A percentile compares a stretch with the other conserved stretches of the same genome.
These are phyloP conservation scores for Leptographium galeiforme DNA, from an alignment of 2,329 filamentous ascomycete genomes.

Conservation along the genomic window DNA sequence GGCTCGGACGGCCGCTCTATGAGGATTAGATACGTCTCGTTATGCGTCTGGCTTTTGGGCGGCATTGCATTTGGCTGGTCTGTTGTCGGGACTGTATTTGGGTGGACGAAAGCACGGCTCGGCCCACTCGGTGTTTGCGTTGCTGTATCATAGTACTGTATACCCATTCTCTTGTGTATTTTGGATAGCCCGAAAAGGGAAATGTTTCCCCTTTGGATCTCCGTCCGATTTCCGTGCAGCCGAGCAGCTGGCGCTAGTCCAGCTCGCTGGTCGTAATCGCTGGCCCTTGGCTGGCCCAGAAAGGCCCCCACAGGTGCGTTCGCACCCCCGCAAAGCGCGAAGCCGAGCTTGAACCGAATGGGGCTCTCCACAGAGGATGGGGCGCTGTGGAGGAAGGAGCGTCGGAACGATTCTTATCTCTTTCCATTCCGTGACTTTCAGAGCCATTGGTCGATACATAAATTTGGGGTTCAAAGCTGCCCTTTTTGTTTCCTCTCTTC, in stretches of 20 bases:
- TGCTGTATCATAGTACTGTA: background rate
- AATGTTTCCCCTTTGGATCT: background rate
- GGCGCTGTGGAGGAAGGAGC: background rate
- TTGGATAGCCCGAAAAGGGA: background rate
- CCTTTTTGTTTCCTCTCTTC: background rate
- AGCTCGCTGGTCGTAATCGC: background rate
- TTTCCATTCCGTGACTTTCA: background rate
- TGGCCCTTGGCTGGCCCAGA: background rate
- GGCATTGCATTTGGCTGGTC: too few relatives aligned
- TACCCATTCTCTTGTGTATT: background rate
- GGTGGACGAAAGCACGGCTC: background rate
- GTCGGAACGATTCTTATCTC: background rate
- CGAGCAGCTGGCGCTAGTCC: background rate
- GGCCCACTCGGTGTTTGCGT: background rate
- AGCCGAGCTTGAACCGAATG: constrained; percentile 1
- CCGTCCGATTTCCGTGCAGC: background rate
- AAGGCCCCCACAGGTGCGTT: background rate
- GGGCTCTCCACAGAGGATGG: background rate
- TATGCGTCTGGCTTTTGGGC: too few relatives aligned
- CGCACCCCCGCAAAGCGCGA: background rate
- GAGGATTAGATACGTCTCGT: too few relatives aligned
- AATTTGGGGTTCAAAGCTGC: too few relatives aligned
- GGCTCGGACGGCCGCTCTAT: background rate
- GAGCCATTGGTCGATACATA: too few relatives aligned
- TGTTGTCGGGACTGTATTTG: too few relatives aligned